A percentile compares a stretch with the other conserved stretches of the same genome.
These are phyloP conservation scores for Psilocybe sp. DNA, from an alignment of 768 basidiomycete species.

Conservation along the genomic window DNA sequence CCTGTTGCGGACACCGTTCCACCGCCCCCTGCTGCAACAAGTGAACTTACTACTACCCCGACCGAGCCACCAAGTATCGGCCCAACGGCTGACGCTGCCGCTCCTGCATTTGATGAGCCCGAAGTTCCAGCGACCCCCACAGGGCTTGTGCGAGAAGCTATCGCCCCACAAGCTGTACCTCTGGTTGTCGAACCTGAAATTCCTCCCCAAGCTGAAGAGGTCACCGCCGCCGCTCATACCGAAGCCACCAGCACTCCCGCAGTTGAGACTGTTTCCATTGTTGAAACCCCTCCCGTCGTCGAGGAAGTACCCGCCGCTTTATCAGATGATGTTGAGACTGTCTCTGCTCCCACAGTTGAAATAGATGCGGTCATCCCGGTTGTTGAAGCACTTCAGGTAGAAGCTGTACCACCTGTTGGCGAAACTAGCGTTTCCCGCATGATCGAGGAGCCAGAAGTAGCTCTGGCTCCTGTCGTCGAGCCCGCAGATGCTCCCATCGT, in stretches of 20 bases:
- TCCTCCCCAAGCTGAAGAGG: constrained; percentile 12
- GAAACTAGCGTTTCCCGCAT: no score
- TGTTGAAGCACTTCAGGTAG: no score
- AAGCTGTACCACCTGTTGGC: no score
- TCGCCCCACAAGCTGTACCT: neutral
- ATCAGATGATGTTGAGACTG: neutral
- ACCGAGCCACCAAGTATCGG: neutral
- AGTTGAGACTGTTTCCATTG: neutral
- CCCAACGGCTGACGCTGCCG: neutral
- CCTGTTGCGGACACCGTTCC: neutral
- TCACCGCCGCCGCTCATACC: constrained; percentile 9
- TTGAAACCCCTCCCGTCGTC: neutral
- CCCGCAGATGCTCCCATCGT: neutral
- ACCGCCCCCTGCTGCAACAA: neutral
- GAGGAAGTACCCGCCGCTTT: neutral
- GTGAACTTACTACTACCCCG: constrained; percentile 3
- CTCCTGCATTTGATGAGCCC: neutral
- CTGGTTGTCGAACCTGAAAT: constrained; percentile 8
- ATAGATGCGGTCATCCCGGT: no score
- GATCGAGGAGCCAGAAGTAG: neutral
- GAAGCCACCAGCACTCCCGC: no score
- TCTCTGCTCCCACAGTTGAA: neutral
- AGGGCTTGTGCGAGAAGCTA: neutral
- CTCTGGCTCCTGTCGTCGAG: neutral
- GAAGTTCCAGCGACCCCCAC: no score